Conservation (phyloP, 176 grass and related monocot species). For the Rhipidocladum racemiflorum region DNA sequence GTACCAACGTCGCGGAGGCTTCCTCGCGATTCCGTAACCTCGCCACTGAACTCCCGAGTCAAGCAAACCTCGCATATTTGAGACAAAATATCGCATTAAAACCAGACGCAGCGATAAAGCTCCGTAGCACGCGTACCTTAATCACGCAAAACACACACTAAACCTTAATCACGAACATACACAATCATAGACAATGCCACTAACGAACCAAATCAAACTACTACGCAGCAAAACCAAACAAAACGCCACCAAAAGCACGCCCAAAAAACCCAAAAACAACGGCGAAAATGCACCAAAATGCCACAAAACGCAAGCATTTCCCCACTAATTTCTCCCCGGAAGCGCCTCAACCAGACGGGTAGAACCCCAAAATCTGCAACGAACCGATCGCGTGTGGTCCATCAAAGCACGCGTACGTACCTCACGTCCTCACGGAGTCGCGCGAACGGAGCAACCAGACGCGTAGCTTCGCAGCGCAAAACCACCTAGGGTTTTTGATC, state of each 20-base stretch:
- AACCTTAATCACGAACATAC: neutral
- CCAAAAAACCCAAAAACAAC: neutral
- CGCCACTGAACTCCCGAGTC: neutral
- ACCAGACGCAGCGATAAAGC: neutral
- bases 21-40: neutral
- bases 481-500: slow-evolving; percentile 26
- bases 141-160: no score
- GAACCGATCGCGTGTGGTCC: neutral
- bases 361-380: neutral
- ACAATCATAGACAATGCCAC: neutral
- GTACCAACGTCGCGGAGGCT: neutral
- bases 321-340: neutral
- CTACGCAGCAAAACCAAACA: neutral
- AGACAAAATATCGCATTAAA: neutral
- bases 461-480: neutral
- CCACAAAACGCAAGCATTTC: neutral
- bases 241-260: neutral
- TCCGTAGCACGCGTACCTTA: no score
- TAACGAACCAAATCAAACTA: slow-evolving; percentile 8
- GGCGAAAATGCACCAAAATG: neutral
- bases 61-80: neutral
- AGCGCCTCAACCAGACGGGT: neutral
- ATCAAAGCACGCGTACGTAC: slow-evolving; percentile 34
- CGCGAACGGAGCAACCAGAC: slow-evolving; percentile 23
- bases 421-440: slow-evolving; percentile 18